Percentiles rank a stretch among this genome's conserved stretches.
Evolutionary conservation across 202 grass and related monocot genomes (phyloP).

Genomic region (Elaeis oleifera): DNA sequence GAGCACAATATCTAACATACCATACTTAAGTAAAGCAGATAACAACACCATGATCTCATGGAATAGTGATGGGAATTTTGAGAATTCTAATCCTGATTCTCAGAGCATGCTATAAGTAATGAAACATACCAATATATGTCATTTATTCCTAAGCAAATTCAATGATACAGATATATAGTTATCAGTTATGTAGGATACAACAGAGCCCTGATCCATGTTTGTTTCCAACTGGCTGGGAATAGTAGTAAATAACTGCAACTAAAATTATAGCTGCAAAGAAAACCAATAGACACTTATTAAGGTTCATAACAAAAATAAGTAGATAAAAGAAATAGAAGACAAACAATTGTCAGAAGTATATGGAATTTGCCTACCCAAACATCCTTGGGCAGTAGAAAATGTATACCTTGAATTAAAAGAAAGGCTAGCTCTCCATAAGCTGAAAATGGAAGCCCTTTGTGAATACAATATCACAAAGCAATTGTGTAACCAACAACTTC

Average conservation of each 20-base stretch:
- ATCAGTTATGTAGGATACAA: constrained; percentile 56
- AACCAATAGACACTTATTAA: neutral
- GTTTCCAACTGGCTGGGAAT: constrained; percentile 59
- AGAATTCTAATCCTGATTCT: no score
- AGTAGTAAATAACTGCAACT: constrained; percentile 86
- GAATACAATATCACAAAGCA: constrained; percentile 94
- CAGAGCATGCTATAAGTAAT: no score
- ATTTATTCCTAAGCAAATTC: neutral
- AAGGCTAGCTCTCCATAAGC: constrained; percentile 92
- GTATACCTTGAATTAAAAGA: constrained; percentile 87
- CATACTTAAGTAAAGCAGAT: constrained; percentile 39
- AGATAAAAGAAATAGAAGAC: neutral
- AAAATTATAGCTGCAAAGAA: constrained; percentile 71
- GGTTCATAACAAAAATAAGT: neutral
- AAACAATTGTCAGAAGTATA: neutral
- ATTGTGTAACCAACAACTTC: constrained; percentile 92
- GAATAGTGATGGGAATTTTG: neutral
- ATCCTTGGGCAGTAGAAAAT: neutral
- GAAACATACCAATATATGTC: no score
- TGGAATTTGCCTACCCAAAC: neutral
- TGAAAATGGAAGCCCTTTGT: constrained; percentile 92
- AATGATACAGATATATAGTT: neutral
- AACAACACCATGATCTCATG: neutral
- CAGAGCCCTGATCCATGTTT: constrained; percentile 81
- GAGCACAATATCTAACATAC: constrained; percentile 61